Base-by-base conservation (phyloP, 345 rosid species). In the Sonneratia alba region DNA sequence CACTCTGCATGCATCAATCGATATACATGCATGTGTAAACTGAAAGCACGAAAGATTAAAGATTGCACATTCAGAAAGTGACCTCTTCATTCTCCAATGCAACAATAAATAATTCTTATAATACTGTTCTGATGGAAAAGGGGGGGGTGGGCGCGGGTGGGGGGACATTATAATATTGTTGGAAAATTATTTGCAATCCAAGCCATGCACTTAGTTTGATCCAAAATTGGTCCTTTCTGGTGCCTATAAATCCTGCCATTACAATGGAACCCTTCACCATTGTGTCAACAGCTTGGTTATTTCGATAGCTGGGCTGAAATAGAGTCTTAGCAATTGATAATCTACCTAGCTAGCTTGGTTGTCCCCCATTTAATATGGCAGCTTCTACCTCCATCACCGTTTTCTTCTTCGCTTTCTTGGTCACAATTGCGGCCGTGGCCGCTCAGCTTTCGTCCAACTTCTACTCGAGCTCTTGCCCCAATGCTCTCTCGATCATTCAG, bases 381-480 rank as follows among this genome's bases (percentile, higher is more conserved):
- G 37, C 14, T 24, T 61, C 65, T n/a, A 24, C 13, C 18, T 71
- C 21, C 38, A 15, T 65, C 56, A 22, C n/a, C 53, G 22, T 45
- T 18, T 22, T 61, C n/a, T 34, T 65, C 36, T 61, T 24, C 4
- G 19, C 63, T 27, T 73, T 24, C 65, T 61, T 64, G 24, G 7
- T 36, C 15, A 32, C 72, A 15, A 19, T 19, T 15, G 68, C 55
- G 19, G 36, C 70, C 4, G 65, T 48, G 49, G 69, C 21, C 15
- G 73, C 80, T 4, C 40, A 71, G 65, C 86, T 86, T 7, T 81
- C 79, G 4, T 36, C 75, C 15, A 15, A 73, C 48, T 80, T 73
- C 68, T 84, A 78, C 69, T 42, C 70, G 3, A 62, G 48, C 4
- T 63, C 76, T 6, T 84, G 85, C 78, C 87, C 86, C 0, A n/a